These are phyloP conservation scores for Ligustrum vulgare DNA, from an alignment of 257 asterid species.

Conservation along the genomic window DNA sequence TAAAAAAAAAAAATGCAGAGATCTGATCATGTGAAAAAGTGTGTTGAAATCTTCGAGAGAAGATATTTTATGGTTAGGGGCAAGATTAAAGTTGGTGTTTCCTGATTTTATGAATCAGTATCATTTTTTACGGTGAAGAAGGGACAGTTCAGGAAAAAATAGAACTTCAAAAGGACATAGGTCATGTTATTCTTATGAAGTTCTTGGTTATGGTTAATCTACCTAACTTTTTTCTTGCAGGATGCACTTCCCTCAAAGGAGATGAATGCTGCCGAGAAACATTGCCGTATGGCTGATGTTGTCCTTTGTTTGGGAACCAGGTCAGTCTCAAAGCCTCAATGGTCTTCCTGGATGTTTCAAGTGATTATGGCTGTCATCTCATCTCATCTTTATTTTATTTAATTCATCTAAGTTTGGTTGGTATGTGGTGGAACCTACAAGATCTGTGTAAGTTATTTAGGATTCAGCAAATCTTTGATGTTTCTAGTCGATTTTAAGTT, in stretches of 20 bases:
- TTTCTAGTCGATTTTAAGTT: neutral
- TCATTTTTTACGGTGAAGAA: constrained; percentile 8
- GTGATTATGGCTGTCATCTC: neutral
- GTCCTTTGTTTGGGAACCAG: constrained; percentile 94
- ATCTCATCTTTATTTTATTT: neutral
- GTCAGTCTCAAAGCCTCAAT: constrained; percentile 30
- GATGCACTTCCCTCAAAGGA: constrained; percentile 94
- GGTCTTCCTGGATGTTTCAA: neutral
- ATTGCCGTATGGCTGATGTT: constrained; percentile 91
- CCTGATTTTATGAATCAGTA: neutral
- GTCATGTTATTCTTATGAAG: neutral
- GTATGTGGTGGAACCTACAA: neutral
- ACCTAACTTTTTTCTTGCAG: constrained; percentile 37
- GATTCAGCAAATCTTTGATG: neutral
- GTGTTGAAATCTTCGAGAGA: neutral
- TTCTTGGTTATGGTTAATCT: constrained; percentile 23
- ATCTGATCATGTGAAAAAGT: neutral
- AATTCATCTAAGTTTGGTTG: neutral
- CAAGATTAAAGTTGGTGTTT: neutral
- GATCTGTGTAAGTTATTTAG: neutral
- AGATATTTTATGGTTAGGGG: neutral
- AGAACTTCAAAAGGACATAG: neutral
- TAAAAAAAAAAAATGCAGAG: neutral
- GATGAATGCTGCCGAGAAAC: constrained; percentile 87
- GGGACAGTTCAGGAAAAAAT: neutral